A percentile compares a stretch with the other conserved stretches of the same genome.
Evolutionary conservation across 2,329 filamentous ascomycete genomes (phyloP).

Genomic region (Mariannaea elegans): DNA sequence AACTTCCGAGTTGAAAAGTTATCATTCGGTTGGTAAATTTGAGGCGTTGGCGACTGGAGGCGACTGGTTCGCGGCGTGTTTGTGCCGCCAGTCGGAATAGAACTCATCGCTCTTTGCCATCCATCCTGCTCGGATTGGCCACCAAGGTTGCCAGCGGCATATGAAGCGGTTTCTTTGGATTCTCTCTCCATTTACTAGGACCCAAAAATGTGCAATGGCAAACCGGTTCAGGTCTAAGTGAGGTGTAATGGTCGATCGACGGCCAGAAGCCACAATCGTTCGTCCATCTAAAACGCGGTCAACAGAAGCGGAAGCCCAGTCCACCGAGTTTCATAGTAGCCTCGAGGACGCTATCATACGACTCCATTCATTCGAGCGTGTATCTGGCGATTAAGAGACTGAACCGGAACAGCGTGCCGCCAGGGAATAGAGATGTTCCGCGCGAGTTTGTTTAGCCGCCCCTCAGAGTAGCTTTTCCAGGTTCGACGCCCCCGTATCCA

Average conservation of each 20-base stretch:
- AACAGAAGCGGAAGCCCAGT: not conserved
- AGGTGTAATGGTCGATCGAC: not conserved
- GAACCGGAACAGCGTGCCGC: not conserved
- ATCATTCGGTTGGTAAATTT: constrained; percentile 5
- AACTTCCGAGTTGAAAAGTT: not conserved
- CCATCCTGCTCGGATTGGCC: not conserved
- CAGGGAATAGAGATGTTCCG: constrained; percentile 14
- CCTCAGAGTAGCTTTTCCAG: not conserved
- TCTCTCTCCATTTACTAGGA: constrained; percentile 6
- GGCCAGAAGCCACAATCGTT: not conserved
- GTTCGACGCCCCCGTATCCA: too few relatives aligned
- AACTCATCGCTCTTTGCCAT: not conserved
- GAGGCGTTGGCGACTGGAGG: not conserved
- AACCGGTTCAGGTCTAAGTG: not conserved
- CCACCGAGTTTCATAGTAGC: too few relatives aligned
- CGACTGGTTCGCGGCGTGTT: constrained; percentile 6
- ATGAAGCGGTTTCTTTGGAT: not conserved
- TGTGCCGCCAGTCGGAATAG: not conserved
- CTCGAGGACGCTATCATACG: too few relatives aligned
- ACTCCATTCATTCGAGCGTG: not conserved
- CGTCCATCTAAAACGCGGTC: not conserved
- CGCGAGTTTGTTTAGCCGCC: constrained; percentile 10
- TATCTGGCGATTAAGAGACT: not conserved
- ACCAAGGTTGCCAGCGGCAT: not conserved
- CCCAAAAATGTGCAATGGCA: not conserved